A percentile compares a stretch with the other conserved stretches of the same genome.
Evolutionary conservation across 2,329 filamentous ascomycete species (phyloP).

Genomic region (Trichoderma arundinaceum): DNA sequence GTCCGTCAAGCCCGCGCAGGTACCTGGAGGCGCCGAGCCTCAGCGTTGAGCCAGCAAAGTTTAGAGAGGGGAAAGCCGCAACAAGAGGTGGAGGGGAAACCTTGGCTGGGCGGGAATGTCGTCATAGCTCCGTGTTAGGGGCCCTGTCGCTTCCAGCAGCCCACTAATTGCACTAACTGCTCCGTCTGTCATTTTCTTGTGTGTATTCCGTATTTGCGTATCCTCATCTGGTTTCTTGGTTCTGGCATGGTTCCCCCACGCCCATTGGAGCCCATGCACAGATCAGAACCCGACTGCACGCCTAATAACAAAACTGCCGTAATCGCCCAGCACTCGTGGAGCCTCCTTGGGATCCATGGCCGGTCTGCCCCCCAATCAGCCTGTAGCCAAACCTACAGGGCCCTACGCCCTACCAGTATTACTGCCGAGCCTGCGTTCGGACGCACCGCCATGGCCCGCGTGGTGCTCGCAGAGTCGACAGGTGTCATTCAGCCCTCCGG

Average conservation of each 20-base stretch:
- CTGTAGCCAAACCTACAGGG: too few relatives aligned
- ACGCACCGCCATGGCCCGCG: neutral
- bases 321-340: too few relatives aligned
- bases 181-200: neutral
- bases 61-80: neutral
- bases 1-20: neutral
- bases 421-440: neutral
- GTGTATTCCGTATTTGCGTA: too few relatives aligned
- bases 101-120: constrained; percentile 25
- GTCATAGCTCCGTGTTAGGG: constrained; percentile 15
- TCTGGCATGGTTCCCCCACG: too few relatives aligned
- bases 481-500: constrained; percentile 19
- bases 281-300: too few relatives aligned
- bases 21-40: neutral
- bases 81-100: neutral
- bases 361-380: too few relatives aligned
- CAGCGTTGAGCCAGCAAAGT: neutral
- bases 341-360: too few relatives aligned
- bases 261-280: too few relatives aligned
- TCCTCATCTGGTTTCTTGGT: neutral
- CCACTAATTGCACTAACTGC: constrained; percentile 7
- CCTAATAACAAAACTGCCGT: too few relatives aligned
- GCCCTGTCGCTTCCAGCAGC: constrained; percentile 9
- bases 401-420: neutral
- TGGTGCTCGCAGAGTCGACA: neutral